A percentile compares a stretch with the other conserved stretches of the same genome.
Conservation (phyloP, 2,329 filamentous ascomycete genomes). For the Botryotinia globosa region DNA sequence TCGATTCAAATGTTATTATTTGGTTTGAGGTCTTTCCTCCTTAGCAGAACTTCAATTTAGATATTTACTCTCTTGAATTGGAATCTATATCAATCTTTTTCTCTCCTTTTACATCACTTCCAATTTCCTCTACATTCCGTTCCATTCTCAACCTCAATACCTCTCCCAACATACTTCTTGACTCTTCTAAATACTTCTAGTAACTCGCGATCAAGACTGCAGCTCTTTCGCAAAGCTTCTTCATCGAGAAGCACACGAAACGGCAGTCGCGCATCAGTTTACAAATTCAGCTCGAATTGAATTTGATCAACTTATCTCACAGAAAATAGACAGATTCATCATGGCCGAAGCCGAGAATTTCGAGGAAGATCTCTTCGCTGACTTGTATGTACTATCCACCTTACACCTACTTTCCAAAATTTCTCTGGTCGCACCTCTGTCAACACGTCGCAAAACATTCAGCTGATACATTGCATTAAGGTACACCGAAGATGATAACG, state of each 20-base stretch:
- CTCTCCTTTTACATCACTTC: neutral
- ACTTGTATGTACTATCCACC: constrained; percentile 64
- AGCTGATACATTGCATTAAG: constrained; percentile 42
- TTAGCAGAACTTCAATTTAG: neutral
- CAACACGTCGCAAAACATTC: neutral
- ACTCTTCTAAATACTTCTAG: neutral
- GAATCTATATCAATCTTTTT: neutral
- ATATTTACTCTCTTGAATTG: neutral
- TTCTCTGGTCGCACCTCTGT: neutral
- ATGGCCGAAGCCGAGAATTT: constrained; percentile 82
- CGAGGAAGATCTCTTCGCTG: constrained; percentile 93
- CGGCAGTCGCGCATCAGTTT: neutral
- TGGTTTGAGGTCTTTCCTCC: neutral
- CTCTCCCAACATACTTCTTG: neutral
- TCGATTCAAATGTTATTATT: constrained; percentile 7
- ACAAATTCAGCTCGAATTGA: neutral
- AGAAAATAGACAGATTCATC: constrained; percentile 33
- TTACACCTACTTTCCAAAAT: neutral
- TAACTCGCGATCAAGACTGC: neutral
- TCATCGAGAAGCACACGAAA: neutral
- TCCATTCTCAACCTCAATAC: neutral
- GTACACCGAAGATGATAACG: constrained; percentile 64
- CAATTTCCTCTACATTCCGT: neutral
- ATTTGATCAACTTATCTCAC: constrained; percentile 1
- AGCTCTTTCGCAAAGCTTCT: constrained; percentile 8